Evolutionary conservation across 2,329 filamentous ascomycete species (phyloP).

Genomic region (Aureobasidium sp.): DNA sequence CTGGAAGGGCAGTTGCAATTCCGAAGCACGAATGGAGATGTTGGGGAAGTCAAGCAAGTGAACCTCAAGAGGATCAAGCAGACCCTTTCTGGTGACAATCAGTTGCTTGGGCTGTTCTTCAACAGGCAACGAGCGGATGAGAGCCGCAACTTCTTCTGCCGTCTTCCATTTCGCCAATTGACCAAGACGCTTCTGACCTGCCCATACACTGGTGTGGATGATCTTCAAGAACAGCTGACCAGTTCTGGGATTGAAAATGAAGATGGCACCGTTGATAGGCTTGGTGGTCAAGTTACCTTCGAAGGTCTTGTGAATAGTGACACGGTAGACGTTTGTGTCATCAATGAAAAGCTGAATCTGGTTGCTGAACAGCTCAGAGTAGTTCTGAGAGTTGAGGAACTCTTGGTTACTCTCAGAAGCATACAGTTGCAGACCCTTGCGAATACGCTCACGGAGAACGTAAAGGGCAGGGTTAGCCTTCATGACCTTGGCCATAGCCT

Average conservation of each 20-base stretch:
- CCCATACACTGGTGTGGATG: slow-evolving; percentile 98
- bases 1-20: slow-evolving; percentile 95
- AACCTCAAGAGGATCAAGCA: slow-evolving; percentile 92
- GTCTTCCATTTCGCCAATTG: slow-evolving; percentile 99
- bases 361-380: slow-evolving; percentile 98
- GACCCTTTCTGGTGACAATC: slow-evolving; percentile 94
- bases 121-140: slow-evolving; percentile 89
- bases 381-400: slow-evolving; percentile 98
- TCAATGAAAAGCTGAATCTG: slow-evolving; percentile 99
- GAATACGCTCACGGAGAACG: slow-evolving; percentile 91
- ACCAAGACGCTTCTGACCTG: slow-evolving; percentile 96
- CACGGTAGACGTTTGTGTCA: slow-evolving; percentile 97
- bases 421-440: slow-evolving; percentile 95
- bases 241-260: slow-evolving; percentile 99
- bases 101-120: slow-evolving; percentile 99
- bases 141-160: slow-evolving; percentile 95
- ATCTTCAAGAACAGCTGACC: slow-evolving; percentile 98
- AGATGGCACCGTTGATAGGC: slow-evolving; percentile 98
- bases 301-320: slow-evolving; percentile 99
- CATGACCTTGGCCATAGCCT: slow-evolving; percentile 99
- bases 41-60: slow-evolving; percentile 98
- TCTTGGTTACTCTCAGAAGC: slow-evolving; percentile 98
- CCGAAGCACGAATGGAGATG: slow-evolving; percentile 95
- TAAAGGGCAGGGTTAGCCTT: slow-evolving; percentile 97
- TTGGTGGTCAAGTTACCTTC: slow-evolving; percentile 99